Evolutionary conservation across 2,329 filamentous ascomycete species (phyloP), one percentile per base, ranked within the genome.

Genomic region (Nemania bipapillata): DNA sequence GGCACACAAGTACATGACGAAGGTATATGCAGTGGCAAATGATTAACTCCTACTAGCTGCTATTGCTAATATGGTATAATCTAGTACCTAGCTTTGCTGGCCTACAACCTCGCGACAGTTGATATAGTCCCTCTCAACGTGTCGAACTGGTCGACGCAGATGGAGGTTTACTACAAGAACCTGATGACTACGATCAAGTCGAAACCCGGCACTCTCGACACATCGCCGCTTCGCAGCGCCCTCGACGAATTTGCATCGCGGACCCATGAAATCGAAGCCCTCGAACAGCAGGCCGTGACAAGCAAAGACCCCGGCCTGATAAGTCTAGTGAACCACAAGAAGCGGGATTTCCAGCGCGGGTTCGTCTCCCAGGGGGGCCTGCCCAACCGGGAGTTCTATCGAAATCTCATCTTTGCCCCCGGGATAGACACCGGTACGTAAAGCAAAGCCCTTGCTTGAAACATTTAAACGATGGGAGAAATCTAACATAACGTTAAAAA

Each of bases 1-100:
- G n/a, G 86, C 89, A 47, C 90, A 91, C 70, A 79, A 84, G 7
- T 83, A 89, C 0, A 83, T 86, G 67, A 83, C 88, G 0, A 87
- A 87, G 74, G 77, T 90, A 55, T 84, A 58, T 3, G 9, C 2
- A 9, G 17, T 26, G 15, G 30, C 24, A 1, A 20, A 5, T 24
- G 9, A 55, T 22, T 58, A 0, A 12, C 24, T 49, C 37, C 30
- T 42, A 3, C 20, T 32, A 11, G 42, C 26, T 30, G 45, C 3
- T 24, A 4, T 12, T 11, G 28, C 65, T 57, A 26, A 63, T n/a
- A 49, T 24, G 4, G 12, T 35, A 45, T 47, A 9, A 52, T 61
- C 35, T 57, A 83, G 74, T 83, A 82, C 47, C 70, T 83, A 0
- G 74, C 79, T 0, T 77, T 84, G 0, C 62, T 84, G 0, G 80